Conservation (phyloP, 2,329 filamentous ascomycete genomes). For the Stagonosporopsis tanaceti region DNA sequence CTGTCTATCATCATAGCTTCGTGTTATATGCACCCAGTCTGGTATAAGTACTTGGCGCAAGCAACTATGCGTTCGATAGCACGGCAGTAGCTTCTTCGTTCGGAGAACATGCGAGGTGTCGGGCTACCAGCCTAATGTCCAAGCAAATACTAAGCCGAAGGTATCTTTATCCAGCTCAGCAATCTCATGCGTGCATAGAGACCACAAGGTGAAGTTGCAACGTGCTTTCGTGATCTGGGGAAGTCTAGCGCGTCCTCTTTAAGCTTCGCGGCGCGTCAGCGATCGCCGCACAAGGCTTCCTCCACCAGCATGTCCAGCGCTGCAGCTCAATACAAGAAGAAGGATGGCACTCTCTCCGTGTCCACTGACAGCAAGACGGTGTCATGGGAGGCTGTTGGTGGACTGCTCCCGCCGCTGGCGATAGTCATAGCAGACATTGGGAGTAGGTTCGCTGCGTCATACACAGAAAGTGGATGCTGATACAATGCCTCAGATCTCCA, state of each 20-base stretch:
- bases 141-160: not conserved
- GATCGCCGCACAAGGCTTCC: conserved; percentile 19
- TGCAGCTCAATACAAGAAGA: conserved; percentile 82
- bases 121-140: not conserved
- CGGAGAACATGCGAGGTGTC: not conserved
- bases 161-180: not conserved
- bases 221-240: conserved; percentile 21
- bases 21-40: not conserved
- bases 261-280: conserved; percentile 16
- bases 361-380: conserved; percentile 76
- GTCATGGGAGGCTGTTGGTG: conserved; percentile 77
- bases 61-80: not conserved
- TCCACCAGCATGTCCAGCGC: conserved; percentile 48
- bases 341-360: conserved; percentile 84
- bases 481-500: conserved; percentile 74
- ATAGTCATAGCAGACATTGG: conserved; percentile 80
- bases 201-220: conserved; percentile 2
- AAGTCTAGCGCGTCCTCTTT: conserved; percentile 21
- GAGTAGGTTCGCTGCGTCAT: conserved; percentile 64
- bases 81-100: not conserved
- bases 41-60: not conserved
- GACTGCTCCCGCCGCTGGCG: conserved; percentile 70
- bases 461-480: conserved; percentile 10
- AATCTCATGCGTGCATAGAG: not conserved
- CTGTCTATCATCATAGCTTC: not conserved